Conservation (phyloP, 805 yeast species). For the Zygosaccharomyces bailii region DNA sequence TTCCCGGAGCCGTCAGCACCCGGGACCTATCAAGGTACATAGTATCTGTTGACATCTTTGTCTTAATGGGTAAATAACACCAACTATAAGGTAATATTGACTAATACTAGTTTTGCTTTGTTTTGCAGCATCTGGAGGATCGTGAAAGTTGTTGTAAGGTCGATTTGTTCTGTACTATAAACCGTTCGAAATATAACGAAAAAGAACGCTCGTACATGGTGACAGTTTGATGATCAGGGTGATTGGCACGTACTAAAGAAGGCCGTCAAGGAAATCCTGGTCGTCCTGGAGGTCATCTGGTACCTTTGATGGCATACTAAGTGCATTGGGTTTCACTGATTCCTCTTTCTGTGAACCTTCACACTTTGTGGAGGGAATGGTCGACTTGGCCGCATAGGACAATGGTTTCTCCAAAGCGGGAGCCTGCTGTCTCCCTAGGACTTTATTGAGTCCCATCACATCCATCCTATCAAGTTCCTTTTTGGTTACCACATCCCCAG, state of each 20-base stretch:
- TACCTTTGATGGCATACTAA: slow-evolving; percentile 9
- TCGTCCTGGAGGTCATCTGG: slow-evolving; percentile 25
- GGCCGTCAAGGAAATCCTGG: slow-evolving; percentile 28
- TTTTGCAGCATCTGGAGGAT: not conserved
- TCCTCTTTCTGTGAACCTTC: not conserved
- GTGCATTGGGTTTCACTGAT: not conserved
- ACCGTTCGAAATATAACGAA: not conserved
- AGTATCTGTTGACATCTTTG: slow-evolving; percentile 34
- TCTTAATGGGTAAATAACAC: not conserved
- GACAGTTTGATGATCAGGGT: not conserved
- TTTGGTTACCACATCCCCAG: slow-evolving; percentile 14
- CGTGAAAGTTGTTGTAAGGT: not conserved
- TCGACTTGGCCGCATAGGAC: not conserved
- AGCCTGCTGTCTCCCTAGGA: slow-evolving; percentile 13
- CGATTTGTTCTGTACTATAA: not conserved
- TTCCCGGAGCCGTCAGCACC: slow-evolving; percentile 27
- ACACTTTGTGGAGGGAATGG: not conserved
- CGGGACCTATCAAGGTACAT: slow-evolving; percentile 35
- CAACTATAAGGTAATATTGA: not conserved
- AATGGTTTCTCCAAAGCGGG: not conserved
- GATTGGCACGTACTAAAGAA: slow-evolving; percentile 14
- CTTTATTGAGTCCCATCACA: slow-evolving; percentile 19
- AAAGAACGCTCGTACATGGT: slow-evolving; percentile 1
- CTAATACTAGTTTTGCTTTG: not conserved
- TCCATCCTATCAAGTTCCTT: slow-evolving; percentile 25